These are phyloP conservation scores for Castanospermum australe DNA, from an alignment of 306 rosid genomes.

Conservation along the genomic window DNA sequence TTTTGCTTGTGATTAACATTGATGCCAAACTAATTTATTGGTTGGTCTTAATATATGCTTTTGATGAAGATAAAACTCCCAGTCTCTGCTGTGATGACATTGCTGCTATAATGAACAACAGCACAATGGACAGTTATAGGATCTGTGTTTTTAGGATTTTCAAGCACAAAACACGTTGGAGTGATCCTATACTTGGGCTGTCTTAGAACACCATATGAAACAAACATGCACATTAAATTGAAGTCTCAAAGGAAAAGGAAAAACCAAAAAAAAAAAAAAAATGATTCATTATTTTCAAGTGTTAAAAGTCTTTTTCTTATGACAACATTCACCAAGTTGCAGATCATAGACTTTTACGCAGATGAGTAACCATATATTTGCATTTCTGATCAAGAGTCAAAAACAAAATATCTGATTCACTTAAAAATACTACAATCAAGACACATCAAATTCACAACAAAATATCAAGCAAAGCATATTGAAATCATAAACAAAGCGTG, in stretches of 20 bases:
- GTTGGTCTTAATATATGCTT: too few relatives aligned
- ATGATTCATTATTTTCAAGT: neutral
- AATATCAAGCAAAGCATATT: neutral
- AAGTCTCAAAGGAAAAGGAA: neutral
- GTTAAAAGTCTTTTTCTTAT: too few relatives aligned
- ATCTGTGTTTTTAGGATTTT: neutral
- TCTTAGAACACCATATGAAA: neutral
- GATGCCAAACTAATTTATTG: neutral
- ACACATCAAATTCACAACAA: neutral
- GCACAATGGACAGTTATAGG: too few relatives aligned
- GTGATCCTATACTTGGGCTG: neutral
- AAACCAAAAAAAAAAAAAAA: neutral
- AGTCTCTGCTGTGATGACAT: neutral
- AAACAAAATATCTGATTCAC: neutral
- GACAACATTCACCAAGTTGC: neutral
- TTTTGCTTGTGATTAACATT: neutral
- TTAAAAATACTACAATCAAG: neutral
- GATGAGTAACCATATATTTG: neutral
- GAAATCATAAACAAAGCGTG: too few relatives aligned
- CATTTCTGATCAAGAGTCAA: neutral
- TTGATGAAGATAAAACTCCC: neutral
- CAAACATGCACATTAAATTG: neutral
- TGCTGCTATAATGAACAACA: neutral
- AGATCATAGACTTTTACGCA: neutral
- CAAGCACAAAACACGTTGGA: neutral